Percentiles rank a stretch among this genome's conserved stretches.
These are phyloP conservation scores for Globisporangium iwayamae DNA, from an alignment of 352 stramenopile species.

Conservation along the genomic window DNA sequence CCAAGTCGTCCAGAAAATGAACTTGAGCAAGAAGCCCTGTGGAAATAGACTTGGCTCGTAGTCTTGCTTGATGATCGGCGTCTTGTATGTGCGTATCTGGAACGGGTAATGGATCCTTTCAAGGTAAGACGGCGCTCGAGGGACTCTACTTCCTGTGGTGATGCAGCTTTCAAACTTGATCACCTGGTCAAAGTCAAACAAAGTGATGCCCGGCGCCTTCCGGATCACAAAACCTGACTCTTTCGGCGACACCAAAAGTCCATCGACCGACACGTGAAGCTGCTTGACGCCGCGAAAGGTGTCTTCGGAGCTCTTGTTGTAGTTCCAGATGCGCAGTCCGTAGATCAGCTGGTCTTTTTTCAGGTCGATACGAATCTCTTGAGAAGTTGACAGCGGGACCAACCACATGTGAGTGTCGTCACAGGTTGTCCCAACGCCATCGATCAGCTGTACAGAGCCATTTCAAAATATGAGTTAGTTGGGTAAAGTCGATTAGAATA, in stretches of 20 bases:
- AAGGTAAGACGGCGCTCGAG: conserved; percentile 21
- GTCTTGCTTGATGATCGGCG: conserved; percentile 73
- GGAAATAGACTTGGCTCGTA: conserved; percentile 85
- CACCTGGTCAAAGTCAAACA: conserved; percentile 77
- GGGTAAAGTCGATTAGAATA: no score
- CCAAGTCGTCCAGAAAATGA: conserved; percentile 79
- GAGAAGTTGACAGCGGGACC: conserved; percentile 46
- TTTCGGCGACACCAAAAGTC: conserved; percentile 40
- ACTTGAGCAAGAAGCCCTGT: conserved; percentile 83
- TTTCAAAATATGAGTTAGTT: not conserved
- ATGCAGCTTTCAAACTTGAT: conserved; percentile 32
- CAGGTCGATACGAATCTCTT: conserved; percentile 61
- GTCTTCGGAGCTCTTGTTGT: conserved; percentile 80
- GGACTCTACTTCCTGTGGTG: conserved; percentile 3
- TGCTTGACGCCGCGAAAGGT: conserved; percentile 67
- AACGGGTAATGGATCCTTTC: conserved; percentile 43
- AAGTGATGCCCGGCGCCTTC: conserved; percentile 64
- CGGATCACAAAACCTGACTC: conserved; percentile 64
- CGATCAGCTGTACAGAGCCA: conserved; percentile 52
- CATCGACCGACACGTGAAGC: conserved; percentile 47
- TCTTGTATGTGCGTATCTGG: conserved; percentile 54
- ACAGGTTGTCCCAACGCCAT: conserved; percentile 74
- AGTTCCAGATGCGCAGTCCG: conserved; percentile 76
- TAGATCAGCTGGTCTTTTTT: conserved; percentile 48
- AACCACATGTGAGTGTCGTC: conserved; percentile 92